A percentile compares a stretch with the other conserved stretches of the same genome.
These are phyloP conservation scores for Coelomomyces lativittatus DNA, from an alignment of 371 early-diverging fungal species.

Conservation along the genomic window DNA sequence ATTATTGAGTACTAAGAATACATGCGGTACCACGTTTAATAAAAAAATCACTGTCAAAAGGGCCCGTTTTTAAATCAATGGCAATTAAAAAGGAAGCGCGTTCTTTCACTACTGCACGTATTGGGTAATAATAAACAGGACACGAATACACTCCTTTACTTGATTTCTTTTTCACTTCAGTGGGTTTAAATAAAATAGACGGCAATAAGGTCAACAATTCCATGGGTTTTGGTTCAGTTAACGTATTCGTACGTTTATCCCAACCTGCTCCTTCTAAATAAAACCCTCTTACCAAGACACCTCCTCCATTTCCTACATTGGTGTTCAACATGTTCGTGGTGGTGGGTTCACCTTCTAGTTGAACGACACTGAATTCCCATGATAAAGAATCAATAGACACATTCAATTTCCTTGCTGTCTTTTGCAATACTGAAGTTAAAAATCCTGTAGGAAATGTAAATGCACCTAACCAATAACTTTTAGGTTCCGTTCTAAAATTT, in stretches of 20 bases:
- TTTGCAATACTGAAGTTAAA: constrained; percentile 34
- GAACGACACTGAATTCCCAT: constrained; percentile 28
- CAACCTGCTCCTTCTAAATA: constrained; percentile 40
- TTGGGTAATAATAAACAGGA: constrained; percentile 31
- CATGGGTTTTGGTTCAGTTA: constrained; percentile 30
- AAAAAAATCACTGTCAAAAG: constrained; percentile 22
- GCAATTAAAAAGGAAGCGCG: constrained; percentile 30
- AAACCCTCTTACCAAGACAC: constrained; percentile 29
- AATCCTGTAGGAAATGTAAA: constrained; percentile 37
- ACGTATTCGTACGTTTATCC: constrained; percentile 23
- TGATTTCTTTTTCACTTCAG: constrained; percentile 27
- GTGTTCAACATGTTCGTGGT: constrained; percentile 21
- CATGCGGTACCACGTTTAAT: constrained; percentile 26
- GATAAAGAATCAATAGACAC: constrained; percentile 29
- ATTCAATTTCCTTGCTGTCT: constrained; percentile 27
- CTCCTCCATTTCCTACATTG: constrained; percentile 19
- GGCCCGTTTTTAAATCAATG: constrained; percentile 22
- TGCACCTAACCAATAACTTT: constrained; percentile 34
- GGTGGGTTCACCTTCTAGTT: constrained; percentile 25
- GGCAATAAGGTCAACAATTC: constrained; percentile 29
- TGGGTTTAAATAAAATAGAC: constrained; percentile 23
- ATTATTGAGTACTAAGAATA: not conserved
- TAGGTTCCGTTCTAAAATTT: constrained; percentile 19
- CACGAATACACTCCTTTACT: constrained; percentile 23
- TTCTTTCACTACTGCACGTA: constrained; percentile 23